Evolutionary conservation across 129 eudicot species (phyloP).

Genomic region (Flaveria sonorensis): DNA sequence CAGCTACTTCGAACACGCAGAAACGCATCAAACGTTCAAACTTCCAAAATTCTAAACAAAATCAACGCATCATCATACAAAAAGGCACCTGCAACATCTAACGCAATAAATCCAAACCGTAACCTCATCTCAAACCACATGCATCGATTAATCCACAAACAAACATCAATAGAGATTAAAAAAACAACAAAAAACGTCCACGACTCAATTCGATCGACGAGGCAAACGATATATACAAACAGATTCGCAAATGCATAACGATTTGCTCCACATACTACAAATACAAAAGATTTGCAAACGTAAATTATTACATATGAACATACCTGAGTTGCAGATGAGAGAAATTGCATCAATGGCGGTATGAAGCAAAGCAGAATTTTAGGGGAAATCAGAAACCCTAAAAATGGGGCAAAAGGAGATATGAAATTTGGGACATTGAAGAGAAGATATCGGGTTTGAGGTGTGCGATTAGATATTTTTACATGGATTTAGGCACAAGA

Average conservation of each 20-base stretch:
- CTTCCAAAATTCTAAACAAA: neutral
- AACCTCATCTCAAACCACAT: neutral
- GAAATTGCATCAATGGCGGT: slow-evolving; percentile 28
- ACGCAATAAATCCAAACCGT: neutral
- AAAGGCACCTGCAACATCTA: slow-evolving; percentile 7
- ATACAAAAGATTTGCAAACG: neutral
- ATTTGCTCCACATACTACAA: neutral
- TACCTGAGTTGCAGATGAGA: slow-evolving; percentile 22
- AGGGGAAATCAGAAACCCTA: slow-evolving; percentile 38
- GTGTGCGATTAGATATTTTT: slow-evolving; percentile 29
- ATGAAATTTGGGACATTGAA: slow-evolving; percentile 23
- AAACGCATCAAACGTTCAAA: slow-evolving; percentile 10
- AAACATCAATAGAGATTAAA: neutral
- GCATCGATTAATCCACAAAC: slow-evolving; percentile 13
- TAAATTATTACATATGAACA: neutral
- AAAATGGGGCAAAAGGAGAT: neutral
- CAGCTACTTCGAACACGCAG: slow-evolving; percentile 2
- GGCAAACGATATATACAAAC: neutral
- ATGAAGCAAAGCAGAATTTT: slow-evolving; percentile 23
- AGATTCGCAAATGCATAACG: slow-evolving; percentile 2
- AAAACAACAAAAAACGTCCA: neutral
- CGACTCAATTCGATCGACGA: neutral
- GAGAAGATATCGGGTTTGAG: slow-evolving; percentile 25
- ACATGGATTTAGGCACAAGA: neutral
- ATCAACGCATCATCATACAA: neutral